Percentiles rank a stretch among this genome's conserved stretches.
Evolutionary conservation across 306 rosid genomes (phyloP).

Genomic region (Cyclanthera cordifolia): DNA sequence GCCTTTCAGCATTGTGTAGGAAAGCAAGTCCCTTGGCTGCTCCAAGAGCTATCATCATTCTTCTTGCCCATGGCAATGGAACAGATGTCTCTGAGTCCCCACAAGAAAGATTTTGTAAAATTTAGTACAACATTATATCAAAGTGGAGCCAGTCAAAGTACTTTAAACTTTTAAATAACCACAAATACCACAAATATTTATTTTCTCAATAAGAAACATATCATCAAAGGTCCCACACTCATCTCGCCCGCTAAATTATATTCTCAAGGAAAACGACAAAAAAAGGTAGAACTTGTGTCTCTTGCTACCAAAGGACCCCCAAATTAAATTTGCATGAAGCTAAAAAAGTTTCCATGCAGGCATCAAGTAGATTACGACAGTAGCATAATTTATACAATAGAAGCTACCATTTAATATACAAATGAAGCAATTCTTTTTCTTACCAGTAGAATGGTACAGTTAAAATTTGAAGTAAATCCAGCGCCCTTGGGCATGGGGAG

Average conservation of each 20-base stretch:
- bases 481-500: background rate
- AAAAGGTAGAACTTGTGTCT: too few species aligned
- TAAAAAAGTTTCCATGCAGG: too few species aligned
- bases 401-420: background rate
- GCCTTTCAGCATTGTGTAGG: conserved; percentile 93
- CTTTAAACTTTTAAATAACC: background rate
- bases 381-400: background rate
- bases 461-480: background rate
- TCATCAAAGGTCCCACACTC: too few species aligned
- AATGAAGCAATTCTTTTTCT: background rate
- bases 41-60: conserved; percentile 94
- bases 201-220: background rate
- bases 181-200: background rate
- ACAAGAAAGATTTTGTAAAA: conserved; percentile 32
- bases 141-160: conserved; percentile 14
- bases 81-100: conserved; percentile 62
- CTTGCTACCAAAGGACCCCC: too few species aligned
- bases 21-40: conserved; percentile 98
- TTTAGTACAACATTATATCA: conserved; percentile 17
- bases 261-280: too few species aligned
- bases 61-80: conserved; percentile 74
- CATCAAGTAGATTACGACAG: too few species aligned
- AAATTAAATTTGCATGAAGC: too few species aligned
- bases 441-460: background rate
- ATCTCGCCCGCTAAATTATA: too few species aligned